A percentile compares a stretch with the other conserved stretches of the same genome.
These are phyloP conservation scores for Hypoxylon perforatum DNA, from an alignment of 495 filamentous ascomycete genomes.

Conservation along the genomic window DNA sequence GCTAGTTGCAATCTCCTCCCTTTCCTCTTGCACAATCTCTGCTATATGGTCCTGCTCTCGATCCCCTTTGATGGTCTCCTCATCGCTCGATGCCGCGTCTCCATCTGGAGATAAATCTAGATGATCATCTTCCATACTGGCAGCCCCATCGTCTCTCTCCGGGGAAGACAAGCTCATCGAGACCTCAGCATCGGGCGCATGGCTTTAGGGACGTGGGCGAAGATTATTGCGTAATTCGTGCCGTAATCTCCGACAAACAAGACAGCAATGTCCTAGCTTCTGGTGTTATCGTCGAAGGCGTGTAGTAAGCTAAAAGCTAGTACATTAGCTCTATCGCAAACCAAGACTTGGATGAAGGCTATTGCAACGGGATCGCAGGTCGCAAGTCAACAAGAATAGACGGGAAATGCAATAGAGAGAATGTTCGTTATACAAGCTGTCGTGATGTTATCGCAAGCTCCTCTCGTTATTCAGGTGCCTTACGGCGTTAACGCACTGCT, in stretches of 20 bases:
- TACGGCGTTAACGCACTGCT: conserved; percentile 7
- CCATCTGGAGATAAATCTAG: conserved; percentile 49
- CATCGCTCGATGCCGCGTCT: conserved; percentile 54
- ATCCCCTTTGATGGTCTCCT: conserved; percentile 57
- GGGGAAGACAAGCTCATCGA: conserved; percentile 63
- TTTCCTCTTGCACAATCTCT: conserved; percentile 54
- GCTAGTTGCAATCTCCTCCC: conserved; percentile 35
- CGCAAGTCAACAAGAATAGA: conserved; percentile 3
- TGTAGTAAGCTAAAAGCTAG: conserved; percentile 34
- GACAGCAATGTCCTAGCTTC: background rate
- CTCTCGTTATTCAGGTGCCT: conserved; percentile 25
- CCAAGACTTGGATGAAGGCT: conserved; percentile 1
- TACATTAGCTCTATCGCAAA: conserved; percentile 16
- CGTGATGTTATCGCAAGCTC: conserved; percentile 26
- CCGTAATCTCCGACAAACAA: background rate
- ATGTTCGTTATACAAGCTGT: conserved; percentile 5
- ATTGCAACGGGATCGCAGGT: conserved; percentile 6
- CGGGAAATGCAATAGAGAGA: conserved; percentile 4
- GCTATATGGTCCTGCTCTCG: conserved; percentile 54
- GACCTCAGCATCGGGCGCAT: conserved; percentile 49
- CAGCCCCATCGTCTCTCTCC: conserved; percentile 60
- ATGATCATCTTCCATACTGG: conserved; percentile 55
- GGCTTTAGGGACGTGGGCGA: conserved; percentile 35
- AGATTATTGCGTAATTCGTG: conserved; percentile 2
- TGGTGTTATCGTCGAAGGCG: background rate